Evolutionary conservation across 768 basidiomycete species (phyloP), one percentile per base, ranked within the genome.

Genomic region (Mycena sanguinolenta): DNA sequence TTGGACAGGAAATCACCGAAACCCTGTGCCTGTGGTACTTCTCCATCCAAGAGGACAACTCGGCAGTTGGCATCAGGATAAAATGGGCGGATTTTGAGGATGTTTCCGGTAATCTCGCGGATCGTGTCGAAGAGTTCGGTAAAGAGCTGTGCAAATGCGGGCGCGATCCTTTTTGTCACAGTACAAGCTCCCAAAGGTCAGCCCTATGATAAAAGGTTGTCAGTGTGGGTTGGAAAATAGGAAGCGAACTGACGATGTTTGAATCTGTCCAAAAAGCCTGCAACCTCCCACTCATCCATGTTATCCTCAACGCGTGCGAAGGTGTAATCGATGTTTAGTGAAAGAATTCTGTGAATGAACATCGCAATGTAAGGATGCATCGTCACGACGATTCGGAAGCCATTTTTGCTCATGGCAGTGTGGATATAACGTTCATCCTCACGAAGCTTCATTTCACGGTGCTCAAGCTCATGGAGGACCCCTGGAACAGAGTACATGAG

Each of bases 251-350:
- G 67, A 73, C 65, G 63, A 23, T 46, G 25, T 7, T 39, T 39
- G 39, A 7, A 39, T 13, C 63, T 42, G 8, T 70, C 70, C 30
- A 64, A 12, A 59, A 65, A 64, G 8, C 60, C 59, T 3, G 63
- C 75, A 12, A 76, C 73, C 53, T 77, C 74, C 72, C 75, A 77
- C 57, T 78, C 74, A 54, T 78, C 71, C 46, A 75, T 50, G 0
- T 69, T 63, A 12, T 76, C 77, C 10, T 63, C 39, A 1, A 75
- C 70, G 5, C 74, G 68, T 44, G 76, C 75, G 67, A 76, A 78
- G 5, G 77, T 78, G 38, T 57, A 76, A 38, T 77, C 77, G 32
- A 72, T 67, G n/a, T 21, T 44, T 8, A 78, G 67, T 2, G 54
- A 63, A 0, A 49, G 66, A 2, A 70, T 63, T 6, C 21, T 46